Evolutionary conservation across 1,284 basidiomycete species (phyloP), one percentile per base, ranked within the genome.

Genomic region (Volvariella surrecta): DNA sequence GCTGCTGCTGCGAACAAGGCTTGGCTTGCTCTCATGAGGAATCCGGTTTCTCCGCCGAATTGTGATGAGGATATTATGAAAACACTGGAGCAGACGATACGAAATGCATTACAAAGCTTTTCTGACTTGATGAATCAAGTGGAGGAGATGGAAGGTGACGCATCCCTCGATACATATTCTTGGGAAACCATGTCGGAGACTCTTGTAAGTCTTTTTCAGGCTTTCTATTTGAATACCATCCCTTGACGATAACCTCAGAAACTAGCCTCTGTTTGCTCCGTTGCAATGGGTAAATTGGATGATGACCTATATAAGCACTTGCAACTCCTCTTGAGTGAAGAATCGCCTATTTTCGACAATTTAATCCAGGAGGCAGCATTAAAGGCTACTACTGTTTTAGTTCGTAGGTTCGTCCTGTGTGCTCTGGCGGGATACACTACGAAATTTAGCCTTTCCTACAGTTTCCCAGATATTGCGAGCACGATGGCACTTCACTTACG

Each of bases 131-230:
- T 86, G 20, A 60, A 70, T 7, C 85, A 89, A 56, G 81, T 89
- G 40, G 77, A 87, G 52, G 83, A 83, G 48, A 80, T 90, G 78
- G 85, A 89, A 9, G 64, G 69, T 7, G 82, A 86, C 48, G 86
- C 84, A 15, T 73, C 82, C 1, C 55, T 83, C 22, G 88, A 89
- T 56, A 86, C 82, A n/a, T 90, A 89, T 60, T 79, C 84, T 43
- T 88, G 83, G 80, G 86, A 89, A 56, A 89, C 86, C 0, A 82
- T 90, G 76, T 86, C 87, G 6, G 87, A 90, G 57, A 84, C 81
- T 50, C 58, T 91, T 70, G 87, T 82, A 52, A 41, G 69, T 48
- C 38, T 10, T 31, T 30, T 32, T 24, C 6, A 28, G 6, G 24
- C 24, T 28, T 28, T 28, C 11, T 6, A 6, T 6, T 28, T 6